A percentile compares a stretch with the other conserved stretches of the same genome.
Evolutionary conservation across 2,329 filamentous ascomycete genomes (phyloP).

Genomic region (Arthrobotrys sinensis): DNA sequence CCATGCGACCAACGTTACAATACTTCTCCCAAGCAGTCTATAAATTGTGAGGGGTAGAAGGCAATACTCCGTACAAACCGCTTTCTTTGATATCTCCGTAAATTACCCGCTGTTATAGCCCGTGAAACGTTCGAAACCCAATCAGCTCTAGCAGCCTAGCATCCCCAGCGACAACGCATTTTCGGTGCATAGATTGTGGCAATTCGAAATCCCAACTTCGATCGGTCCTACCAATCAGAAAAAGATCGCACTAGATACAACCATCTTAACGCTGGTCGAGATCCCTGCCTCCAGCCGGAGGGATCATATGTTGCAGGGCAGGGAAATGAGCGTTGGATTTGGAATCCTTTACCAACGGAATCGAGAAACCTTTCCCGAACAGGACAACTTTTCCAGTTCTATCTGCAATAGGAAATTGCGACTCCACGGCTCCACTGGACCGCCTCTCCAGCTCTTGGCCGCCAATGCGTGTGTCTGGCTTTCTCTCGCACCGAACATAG

Average conservation of each 20-base stretch:
- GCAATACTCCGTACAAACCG: too few relatives aligned
- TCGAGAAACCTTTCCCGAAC: constrained; percentile 40
- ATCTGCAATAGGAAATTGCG: constrained; percentile 52
- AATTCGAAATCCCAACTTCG: background rate
- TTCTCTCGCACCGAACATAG: constrained; percentile 42
- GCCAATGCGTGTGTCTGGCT: constrained; percentile 6
- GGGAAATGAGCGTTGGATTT: constrained; percentile 57
- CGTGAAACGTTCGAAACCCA: background rate
- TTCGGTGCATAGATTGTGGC: background rate
- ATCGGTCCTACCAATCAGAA: constrained; percentile 11
- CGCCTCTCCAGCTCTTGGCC: constrained; percentile 31
- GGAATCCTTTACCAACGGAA: constrained; percentile 39
- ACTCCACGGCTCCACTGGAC: constrained; percentile 18
- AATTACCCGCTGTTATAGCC: background rate
- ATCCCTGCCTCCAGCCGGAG: background rate
- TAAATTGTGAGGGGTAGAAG: too few relatives aligned
- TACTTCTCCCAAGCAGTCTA: too few relatives aligned
- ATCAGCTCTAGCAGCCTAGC: background rate
- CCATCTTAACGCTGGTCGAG: background rate
- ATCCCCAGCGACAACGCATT: background rate
- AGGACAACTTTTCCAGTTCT: constrained; percentile 48
- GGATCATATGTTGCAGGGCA: constrained; percentile 15
- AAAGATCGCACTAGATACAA: background rate
- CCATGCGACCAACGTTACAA: too few relatives aligned
- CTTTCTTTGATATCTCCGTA: background rate